Percentiles rank a stretch among this genome's conserved stretches.
phyloP scores from a whole-genome alignment of 1,139 yeast genomes.

The Blastobotrys buckinghamii region DNA sequence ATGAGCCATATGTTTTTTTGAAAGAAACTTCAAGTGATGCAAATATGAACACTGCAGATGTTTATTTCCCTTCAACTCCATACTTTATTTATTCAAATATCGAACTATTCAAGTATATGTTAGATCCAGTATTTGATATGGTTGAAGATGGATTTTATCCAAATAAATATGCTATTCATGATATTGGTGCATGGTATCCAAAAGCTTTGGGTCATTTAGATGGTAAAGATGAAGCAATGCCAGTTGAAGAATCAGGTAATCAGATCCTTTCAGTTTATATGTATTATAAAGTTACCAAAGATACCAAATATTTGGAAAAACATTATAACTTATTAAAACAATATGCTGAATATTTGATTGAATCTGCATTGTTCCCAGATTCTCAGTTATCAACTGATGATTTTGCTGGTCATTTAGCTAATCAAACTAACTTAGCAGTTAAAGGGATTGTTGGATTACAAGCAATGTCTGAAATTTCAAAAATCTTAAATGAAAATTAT shows the following conservation, averaged over 20 bases:
- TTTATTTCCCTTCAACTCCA: slow-evolving; percentile 11
- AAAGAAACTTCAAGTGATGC: slow-evolving; percentile 10
- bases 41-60: slow-evolving; percentile 9
- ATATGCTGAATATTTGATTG: slow-evolving; percentile 7
- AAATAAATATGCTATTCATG: slow-evolving; percentile 11
- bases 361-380: slow-evolving; percentile 6
- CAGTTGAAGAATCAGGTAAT: slow-evolving; percentile 9
- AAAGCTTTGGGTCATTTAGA: slow-evolving; percentile 10
- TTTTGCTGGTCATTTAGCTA: slow-evolving; percentile 10
- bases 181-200: slow-evolving; percentile 10
- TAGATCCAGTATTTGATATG: slow-evolving; percentile 8
- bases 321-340: slow-evolving; percentile 6
- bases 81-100: slow-evolving; percentile 6
- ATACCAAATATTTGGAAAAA: background rate
- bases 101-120: background rate
- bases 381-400: slow-evolving; percentile 13
- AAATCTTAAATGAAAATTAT: background rate
- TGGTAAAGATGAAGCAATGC: slow-evolving; percentile 10
- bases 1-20: slow-evolving; percentile 6
- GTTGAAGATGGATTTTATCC: slow-evolving; percentile 10
- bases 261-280: slow-evolving; percentile 1
- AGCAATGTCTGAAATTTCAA: slow-evolving; percentile 10
- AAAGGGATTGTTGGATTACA: slow-evolving; percentile 10
- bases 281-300: slow-evolving; percentile 1
- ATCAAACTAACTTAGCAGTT: slow-evolving; percentile 11